These are phyloP conservation scores for Borovskyia barvae DNA, from an alignment of 208 protist species.

Conservation along the genomic window DNA sequence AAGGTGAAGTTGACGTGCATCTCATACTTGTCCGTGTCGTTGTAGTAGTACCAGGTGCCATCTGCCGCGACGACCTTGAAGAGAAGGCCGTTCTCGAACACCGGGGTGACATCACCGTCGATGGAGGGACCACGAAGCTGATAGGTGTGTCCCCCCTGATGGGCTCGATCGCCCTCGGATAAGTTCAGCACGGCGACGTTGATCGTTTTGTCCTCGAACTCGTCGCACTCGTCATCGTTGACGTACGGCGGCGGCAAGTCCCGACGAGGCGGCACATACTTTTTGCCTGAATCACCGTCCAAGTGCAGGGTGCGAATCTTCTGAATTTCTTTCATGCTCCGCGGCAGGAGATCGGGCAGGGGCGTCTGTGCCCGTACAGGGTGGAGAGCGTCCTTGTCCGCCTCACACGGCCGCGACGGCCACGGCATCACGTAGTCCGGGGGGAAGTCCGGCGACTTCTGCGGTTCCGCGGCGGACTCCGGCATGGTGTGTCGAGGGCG, in stretches of 20 bases:
- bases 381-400: constrained; percentile 56
- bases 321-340: constrained; percentile 71
- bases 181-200: constrained; percentile 45
- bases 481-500: too few species aligned
- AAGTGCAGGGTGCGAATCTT: constrained; percentile 57
- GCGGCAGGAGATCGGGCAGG: constrained; percentile 67
- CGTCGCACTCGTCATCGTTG: constrained; percentile 80
- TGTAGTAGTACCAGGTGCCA: constrained; percentile 80
- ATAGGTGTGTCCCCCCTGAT: constrained; percentile 24
- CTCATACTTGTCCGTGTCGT: constrained; percentile 84
- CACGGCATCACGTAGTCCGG: constrained; percentile 54
- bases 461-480: constrained; percentile 12
- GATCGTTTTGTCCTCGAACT: constrained; percentile 82
- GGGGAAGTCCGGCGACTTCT: constrained; percentile 33
- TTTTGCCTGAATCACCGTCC: constrained; percentile 47
- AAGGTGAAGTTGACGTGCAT: constrained; percentile 82
- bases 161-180: constrained; percentile 25
- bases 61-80: constrained; percentile 63
- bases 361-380: constrained; percentile 56
- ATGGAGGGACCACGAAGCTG: constrained; percentile 42
- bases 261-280: constrained; percentile 51
- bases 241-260: constrained; percentile 73
- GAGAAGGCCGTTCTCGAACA: constrained; percentile 70
- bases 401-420: constrained; percentile 15
- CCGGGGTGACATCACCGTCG: constrained; percentile 41